Evolutionary conservation across 306 rosid genomes (phyloP), one percentile per base, ranked within the genome.

Genomic region (Carpinus viminea): DNA sequence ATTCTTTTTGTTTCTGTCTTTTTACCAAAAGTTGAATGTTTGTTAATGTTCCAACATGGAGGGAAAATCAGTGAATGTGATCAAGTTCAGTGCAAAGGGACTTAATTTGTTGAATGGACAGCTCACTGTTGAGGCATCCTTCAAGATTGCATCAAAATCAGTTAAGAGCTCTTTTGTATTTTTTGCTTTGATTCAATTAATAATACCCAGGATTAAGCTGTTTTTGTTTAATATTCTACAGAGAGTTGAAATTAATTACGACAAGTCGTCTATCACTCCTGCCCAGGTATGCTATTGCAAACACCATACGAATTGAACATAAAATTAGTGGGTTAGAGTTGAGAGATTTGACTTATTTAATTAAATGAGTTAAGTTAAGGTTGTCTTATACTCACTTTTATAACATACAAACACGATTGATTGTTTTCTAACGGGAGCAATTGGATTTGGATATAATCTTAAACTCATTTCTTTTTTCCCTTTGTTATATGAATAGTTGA

Each of bases 61-160:
- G 98, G 87, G 90, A 80, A 90, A 91, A 91, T 97, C 97, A 85
- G 90, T 91, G n/a, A 93, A 91, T 24, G 87, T 85, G 76, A 75
- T 93, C 77, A 84, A 91, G 85, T 93, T 93, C 89, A 84, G 86
- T 74, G 90, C 89, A 50, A 89, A 79, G 74, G 98, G 91, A 50
- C 86, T 93, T 83, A 86, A 77, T 74, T 80, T 88, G 85, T 76
- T 93, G 72, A 85, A 83, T 77, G 98, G 98, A 55, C 83, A 83
- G 47, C 88, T 93, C 31, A 90, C 83, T 17, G 87, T 93, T 85
- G 93, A 90, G 75, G 90, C 98, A 73, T 88, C 90, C 82, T 93
- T 86, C 91, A 90, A 82, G 85, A 85, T 86, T 78, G 84, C 98
- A 71, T 90, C 98, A 26, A 61, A 84, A 80, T 85, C 95, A 83